Evolutionary conservation across 164 flowering plant genomes (phyloP).

Genomic region (Nymphaea thermarum): DNA sequence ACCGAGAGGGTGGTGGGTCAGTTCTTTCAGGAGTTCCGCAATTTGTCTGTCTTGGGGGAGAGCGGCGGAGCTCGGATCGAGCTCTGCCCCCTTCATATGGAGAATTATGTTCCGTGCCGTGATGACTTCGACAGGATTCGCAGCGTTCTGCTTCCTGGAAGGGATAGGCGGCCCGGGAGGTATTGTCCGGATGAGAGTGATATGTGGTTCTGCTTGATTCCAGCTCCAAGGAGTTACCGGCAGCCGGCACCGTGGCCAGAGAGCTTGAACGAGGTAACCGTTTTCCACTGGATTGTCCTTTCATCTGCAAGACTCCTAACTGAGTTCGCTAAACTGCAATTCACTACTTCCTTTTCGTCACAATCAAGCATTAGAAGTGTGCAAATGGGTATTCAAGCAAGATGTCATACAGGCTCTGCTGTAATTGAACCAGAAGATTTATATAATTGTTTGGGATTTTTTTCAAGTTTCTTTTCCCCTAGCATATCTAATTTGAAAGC

Average conservation of each 20-base stretch:
- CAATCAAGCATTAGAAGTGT: not conserved
- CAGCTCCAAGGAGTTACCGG: not conserved
- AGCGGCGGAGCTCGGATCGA: not conserved
- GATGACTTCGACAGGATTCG: not conserved
- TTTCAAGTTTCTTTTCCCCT: not conserved
- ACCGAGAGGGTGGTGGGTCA: not conserved
- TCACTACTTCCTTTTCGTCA: not conserved
- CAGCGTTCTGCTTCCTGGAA: not conserved
- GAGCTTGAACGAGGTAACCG: slow-evolving; percentile 1
- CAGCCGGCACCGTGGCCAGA: not conserved
- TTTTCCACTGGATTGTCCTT: not conserved
- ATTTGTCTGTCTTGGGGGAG: not conserved
- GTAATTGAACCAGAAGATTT: not conserved
- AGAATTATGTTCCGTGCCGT: not conserved
- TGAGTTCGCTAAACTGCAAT: not conserved
- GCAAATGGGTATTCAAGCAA: too few relatives aligned
- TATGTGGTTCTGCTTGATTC: slow-evolving; percentile 1
- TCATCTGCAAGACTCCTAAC: not conserved
- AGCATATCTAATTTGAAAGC: not conserved
- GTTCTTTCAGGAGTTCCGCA: not conserved
- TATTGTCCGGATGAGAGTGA: not conserved
- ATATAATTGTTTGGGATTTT: not conserved
- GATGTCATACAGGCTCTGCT: not conserved
- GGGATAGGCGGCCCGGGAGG: not conserved
- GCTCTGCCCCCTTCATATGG: slow-evolving; percentile 1